Evolutionary conservation across 805 yeast genomes (phyloP).

Genomic region (Starmerella kuoi): DNA sequence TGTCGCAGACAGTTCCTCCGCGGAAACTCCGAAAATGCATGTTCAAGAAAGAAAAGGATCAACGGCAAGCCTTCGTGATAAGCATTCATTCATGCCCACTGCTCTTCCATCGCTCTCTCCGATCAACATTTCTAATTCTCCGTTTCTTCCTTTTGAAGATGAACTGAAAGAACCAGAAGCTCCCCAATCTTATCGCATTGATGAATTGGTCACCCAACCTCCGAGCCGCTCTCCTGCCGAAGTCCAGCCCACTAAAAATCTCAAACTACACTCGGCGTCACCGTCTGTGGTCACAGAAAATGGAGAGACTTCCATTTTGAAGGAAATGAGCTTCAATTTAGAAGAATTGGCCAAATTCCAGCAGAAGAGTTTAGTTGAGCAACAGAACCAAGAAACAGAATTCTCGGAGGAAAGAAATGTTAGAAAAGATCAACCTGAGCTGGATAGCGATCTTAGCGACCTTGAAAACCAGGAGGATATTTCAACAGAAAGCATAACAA

Average conservation of each 20-base stretch:
- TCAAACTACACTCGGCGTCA: neutral
- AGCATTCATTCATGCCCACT: constrained; percentile 5
- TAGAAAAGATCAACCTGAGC: constrained; percentile 3
- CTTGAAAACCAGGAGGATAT: neutral
- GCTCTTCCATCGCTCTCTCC: constrained; percentile 11
- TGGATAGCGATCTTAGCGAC: constrained; percentile 19
- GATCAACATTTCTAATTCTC: constrained; percentile 4
- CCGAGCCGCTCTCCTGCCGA: neutral
- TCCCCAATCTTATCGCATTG: neutral
- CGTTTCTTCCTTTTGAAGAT: constrained; percentile 6
- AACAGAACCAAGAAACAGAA: neutral
- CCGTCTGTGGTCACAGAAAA: constrained; percentile 1
- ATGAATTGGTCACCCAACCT: neutral
- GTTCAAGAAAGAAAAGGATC: neutral
- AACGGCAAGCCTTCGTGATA: constrained; percentile 6
- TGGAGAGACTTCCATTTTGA: constrained; percentile 8
- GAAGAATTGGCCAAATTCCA: constrained; percentile 9
- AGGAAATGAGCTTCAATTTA: constrained; percentile 11
- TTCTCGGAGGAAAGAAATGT: neutral
- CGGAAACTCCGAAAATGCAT: neutral
- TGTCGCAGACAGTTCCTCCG: neutral
- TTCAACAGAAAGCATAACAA: neutral
- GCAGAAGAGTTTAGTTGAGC: neutral
- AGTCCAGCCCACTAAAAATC: neutral
- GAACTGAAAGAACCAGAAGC: constrained; percentile 1